Evolutionary conservation across 1,139 yeast genomes (phyloP).

Genomic region (Saccharomycopsis hybrid): DNA sequence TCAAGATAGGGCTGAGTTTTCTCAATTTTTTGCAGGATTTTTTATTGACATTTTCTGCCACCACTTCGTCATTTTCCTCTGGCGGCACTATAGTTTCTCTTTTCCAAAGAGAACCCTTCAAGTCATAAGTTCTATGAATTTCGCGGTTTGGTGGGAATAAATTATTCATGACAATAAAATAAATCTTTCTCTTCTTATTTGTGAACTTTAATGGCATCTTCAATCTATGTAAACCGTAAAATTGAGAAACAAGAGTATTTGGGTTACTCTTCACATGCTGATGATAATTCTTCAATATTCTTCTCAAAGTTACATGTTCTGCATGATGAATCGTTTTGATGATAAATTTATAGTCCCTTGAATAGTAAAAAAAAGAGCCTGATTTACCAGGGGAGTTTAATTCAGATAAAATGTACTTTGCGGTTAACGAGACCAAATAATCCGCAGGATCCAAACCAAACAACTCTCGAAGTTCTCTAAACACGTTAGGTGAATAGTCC

Average conservation of each 20-base stretch:
- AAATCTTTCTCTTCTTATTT: conserved; percentile 55
- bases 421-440: conserved; percentile 84
- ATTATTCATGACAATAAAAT: conserved; percentile 95
- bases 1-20: conserved; percentile 41
- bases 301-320: conserved; percentile 80
- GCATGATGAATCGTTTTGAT: conserved; percentile 94
- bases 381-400: conserved; percentile 95
- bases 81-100: conserved; percentile 42
- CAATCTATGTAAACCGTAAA: conserved; percentile 91
- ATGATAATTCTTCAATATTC: conserved; percentile 70
- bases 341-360: conserved; percentile 87
- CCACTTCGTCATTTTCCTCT: neutral
- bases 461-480: conserved; percentile 69
- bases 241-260: conserved; percentile 83
- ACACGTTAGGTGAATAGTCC: conserved; percentile 93
- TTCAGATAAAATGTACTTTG: conserved; percentile 87
- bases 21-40: neutral
- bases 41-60: neutral
- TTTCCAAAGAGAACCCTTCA: conserved; percentile 92
- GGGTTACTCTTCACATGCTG: conserved; percentile 78
- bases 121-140: conserved; percentile 78
- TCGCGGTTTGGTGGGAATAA: conserved; percentile 92
- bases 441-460: conserved; percentile 96
- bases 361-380: conserved; percentile 92
- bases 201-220: conserved; percentile 60